These are phyloP conservation scores for Barnettozyma pratensis DNA, from an alignment of 805 yeast genomes.

Conservation along the genomic window DNA sequence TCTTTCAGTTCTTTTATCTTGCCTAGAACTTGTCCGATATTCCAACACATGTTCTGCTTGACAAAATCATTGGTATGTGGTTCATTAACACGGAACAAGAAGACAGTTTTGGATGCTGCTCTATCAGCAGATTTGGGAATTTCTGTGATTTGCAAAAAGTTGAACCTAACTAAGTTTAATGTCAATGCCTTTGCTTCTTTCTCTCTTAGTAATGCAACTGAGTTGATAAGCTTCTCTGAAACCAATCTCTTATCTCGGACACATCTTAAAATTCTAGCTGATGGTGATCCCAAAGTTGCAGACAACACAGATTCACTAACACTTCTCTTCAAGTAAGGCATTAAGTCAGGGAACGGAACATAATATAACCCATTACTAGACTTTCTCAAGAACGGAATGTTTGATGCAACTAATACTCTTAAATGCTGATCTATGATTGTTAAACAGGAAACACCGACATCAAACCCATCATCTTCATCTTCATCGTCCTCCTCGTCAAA, in stretches of 20 bases:
- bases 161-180: slow-evolving; percentile 58
- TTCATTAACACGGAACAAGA: slow-evolving; percentile 69
- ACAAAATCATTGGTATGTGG: slow-evolving; percentile 42
- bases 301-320: slow-evolving; percentile 55
- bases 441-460: slow-evolving; percentile 13
- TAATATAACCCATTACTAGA: slow-evolving; percentile 51
- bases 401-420: slow-evolving; percentile 51
- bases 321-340: slow-evolving; percentile 39
- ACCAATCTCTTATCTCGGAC: slow-evolving; percentile 63
- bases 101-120: slow-evolving; percentile 85
- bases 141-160: slow-evolving; percentile 84
- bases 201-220: slow-evolving; percentile 71
- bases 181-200: slow-evolving; percentile 69
- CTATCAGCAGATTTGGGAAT: slow-evolving; percentile 89
- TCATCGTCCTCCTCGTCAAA: slow-evolving; percentile 24
- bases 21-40: slow-evolving; percentile 41
- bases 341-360: slow-evolving; percentile 55
- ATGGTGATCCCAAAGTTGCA: slow-evolving; percentile 57
- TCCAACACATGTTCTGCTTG: slow-evolving; percentile 42
- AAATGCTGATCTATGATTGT: slow-evolving; percentile 56
- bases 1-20: slow-evolving; percentile 51
- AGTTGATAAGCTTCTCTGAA: slow-evolving; percentile 80
- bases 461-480: slow-evolving; percentile 27
- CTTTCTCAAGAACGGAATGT: slow-evolving; percentile 58
- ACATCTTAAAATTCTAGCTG: slow-evolving; percentile 73